phyloP scores from a whole-genome alignment of 805 yeast genomes.

The Cyberlindnera subsufficiens region DNA sequence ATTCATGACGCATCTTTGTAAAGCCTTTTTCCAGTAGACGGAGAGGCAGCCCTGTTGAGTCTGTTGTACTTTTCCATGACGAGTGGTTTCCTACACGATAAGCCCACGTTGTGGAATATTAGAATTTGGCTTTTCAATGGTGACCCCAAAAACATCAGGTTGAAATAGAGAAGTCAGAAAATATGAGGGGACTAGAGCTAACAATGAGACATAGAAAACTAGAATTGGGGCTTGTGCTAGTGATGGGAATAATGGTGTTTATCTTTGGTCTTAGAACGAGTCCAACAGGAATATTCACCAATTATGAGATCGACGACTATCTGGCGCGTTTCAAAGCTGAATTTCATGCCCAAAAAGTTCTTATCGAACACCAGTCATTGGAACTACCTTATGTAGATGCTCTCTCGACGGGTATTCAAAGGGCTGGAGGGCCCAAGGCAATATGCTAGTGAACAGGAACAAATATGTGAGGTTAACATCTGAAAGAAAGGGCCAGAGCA shows the following conservation, averaged over 20 bases:
- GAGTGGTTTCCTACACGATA: too few species aligned
- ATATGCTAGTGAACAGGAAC: conserved; percentile 35
- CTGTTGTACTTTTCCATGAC: too few species aligned
- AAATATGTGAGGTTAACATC: conserved; percentile 28
- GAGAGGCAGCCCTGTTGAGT: too few species aligned
- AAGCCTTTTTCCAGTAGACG: too few species aligned
- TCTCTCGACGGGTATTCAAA: conserved; percentile 17
- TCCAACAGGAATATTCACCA: conserved; percentile 9
- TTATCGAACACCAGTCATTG: conserved; percentile 27
- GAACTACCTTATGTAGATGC: conserved; percentile 36
- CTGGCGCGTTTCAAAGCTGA: conserved; percentile 35
- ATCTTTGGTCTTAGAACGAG: conserved; percentile 1
- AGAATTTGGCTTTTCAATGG: too few species aligned
- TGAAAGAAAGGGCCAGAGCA: conserved; percentile 31
- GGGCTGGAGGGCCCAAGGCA: conserved; percentile 41
- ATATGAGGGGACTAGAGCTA: too few species aligned
- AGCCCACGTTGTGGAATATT: too few species aligned
- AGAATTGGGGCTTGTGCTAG: conserved; percentile 5
- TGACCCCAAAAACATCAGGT: too few species aligned
- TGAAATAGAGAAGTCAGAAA: too few species aligned
- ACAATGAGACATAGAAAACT: neutral
- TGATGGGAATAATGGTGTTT: conserved; percentile 1
- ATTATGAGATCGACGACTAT: conserved; percentile 39
- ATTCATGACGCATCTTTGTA: too few species aligned
- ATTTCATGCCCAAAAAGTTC: conserved; percentile 30